phyloP scores from a whole-genome alignment of 208 protist species.

The Tritrichomonas foetus region DNA sequence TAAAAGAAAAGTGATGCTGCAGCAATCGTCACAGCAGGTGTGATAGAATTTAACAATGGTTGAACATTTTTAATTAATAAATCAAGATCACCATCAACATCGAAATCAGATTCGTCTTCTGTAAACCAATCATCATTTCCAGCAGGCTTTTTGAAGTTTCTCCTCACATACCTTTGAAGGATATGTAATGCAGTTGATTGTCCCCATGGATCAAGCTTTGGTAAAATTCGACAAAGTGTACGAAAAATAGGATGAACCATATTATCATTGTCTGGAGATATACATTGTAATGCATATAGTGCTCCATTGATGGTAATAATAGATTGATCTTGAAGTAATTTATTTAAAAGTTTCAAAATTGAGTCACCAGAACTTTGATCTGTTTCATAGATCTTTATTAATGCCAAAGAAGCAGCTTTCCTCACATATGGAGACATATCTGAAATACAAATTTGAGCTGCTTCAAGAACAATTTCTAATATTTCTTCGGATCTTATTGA shows the following conservation, averaged over 20 bases:
- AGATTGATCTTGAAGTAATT: not conserved
- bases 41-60: not conserved
- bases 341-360: not conserved
- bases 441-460: not conserved
- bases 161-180: not conserved
- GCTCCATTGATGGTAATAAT: not conserved
- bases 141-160: not conserved
- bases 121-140: not conserved
- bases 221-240: not conserved
- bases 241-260: not conserved
- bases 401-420: not conserved
- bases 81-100: not conserved
- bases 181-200: slow-evolving; percentile 10
- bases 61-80: not conserved
- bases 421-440: not conserved
- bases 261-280: not conserved
- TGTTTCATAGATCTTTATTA: slow-evolving; percentile 10
- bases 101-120: not conserved
- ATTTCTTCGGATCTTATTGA: not conserved
- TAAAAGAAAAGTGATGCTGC: slow-evolving; percentile 14
- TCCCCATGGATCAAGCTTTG: not conserved
- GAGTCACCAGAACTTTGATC: not conserved
- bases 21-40: not conserved
- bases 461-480: slow-evolving; percentile 27
- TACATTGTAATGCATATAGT: not conserved